Percentiles rank a stretch among this genome's conserved stretches.
These are phyloP conservation scores for Crassisporium funariophilum DNA, from an alignment of 768 basidiomycete genomes.

Conservation along the genomic window DNA sequence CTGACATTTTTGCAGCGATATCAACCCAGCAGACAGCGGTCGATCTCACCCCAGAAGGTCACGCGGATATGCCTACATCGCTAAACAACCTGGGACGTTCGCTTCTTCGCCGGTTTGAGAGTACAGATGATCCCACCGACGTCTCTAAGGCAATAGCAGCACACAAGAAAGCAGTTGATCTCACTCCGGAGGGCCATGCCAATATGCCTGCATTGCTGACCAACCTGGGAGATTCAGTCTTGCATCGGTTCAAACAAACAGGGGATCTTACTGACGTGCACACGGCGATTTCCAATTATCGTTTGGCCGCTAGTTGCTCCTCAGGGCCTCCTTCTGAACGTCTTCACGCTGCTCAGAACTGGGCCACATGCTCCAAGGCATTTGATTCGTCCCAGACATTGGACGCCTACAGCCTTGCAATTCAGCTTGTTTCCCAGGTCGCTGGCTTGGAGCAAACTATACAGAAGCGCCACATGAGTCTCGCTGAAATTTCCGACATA, in stretches of 20 bases:
- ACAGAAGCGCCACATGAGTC: conserved; percentile 7
- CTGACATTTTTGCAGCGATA: conserved; percentile 1
- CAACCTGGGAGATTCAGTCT: neutral
- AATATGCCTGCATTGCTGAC: neutral
- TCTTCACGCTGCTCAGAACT: conserved; percentile 6
- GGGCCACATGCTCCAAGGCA: neutral
- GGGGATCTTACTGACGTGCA: conserved; percentile 14
- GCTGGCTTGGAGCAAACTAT: conserved; percentile 20
- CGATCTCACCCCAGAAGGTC: neutral
- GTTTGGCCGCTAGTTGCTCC: neutral
- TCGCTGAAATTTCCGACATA: conserved; percentile 7
- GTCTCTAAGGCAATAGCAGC: neutral
- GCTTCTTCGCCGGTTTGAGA: neutral
- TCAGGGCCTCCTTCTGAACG: conserved; percentile 2
- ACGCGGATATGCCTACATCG: neutral
- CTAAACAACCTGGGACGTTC: neutral
- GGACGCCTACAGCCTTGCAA: conserved; percentile 11
- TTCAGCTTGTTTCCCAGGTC: conserved; percentile 20
- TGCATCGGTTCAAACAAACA: conserved; percentile 5
- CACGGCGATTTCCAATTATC: conserved; percentile 7
- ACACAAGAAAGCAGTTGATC: neutral
- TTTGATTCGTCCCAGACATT: conserved; percentile 3
- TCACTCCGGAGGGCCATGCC: neutral
- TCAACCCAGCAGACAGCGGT: conserved; percentile 8
- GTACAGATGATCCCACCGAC: neutral